These are phyloP conservation scores for Alternaria rosae DNA, from an alignment of 2,329 filamentous ascomycete species.

Conservation along the genomic window DNA sequence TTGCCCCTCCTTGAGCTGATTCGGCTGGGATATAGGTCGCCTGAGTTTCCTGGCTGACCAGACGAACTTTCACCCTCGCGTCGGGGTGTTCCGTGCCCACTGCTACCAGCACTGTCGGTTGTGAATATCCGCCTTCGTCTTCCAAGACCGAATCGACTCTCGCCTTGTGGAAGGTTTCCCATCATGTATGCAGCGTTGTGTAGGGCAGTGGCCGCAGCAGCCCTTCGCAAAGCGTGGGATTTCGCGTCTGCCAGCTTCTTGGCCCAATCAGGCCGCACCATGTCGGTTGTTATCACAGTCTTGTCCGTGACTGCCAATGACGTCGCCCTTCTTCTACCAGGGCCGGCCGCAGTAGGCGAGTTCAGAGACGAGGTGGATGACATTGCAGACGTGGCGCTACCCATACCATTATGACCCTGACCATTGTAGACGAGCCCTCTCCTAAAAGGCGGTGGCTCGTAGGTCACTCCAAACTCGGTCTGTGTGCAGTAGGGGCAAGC, in stretches of 20 bases:
- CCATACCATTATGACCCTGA: slow-evolving; percentile 60
- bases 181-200: slow-evolving; percentile 96
- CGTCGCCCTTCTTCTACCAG: slow-evolving; percentile 65
- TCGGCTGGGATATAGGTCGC: slow-evolving; percentile 51
- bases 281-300: slow-evolving; percentile 90
- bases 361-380: slow-evolving; percentile 84
- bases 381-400: slow-evolving; percentile 72
- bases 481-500: slow-evolving; percentile 95
- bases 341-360: slow-evolving; percentile 58
- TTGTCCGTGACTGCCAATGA: slow-evolving; percentile 83
- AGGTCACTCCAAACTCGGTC: slow-evolving; percentile 95
- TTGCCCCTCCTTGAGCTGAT: slow-evolving; percentile 63
- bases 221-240: slow-evolving; percentile 82
- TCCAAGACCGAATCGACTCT: slow-evolving; percentile 60
- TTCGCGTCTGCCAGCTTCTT: slow-evolving; percentile 86
- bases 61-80: slow-evolving; percentile 42
- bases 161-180: slow-evolving; percentile 60
- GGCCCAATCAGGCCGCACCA: slow-evolving; percentile 91
- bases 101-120: slow-evolving; percentile 55
- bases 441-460: slow-evolving; percentile 86
- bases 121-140: slow-evolving; percentile 60
- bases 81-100: slow-evolving; percentile 55
- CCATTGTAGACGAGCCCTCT: slow-evolving; percentile 77
- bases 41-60: slow-evolving; percentile 43
- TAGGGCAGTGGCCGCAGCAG: slow-evolving; percentile 90